Evolutionary conservation across 179 eudicot genomes (phyloP).

Genomic region (Beta macrorhiza): DNA sequence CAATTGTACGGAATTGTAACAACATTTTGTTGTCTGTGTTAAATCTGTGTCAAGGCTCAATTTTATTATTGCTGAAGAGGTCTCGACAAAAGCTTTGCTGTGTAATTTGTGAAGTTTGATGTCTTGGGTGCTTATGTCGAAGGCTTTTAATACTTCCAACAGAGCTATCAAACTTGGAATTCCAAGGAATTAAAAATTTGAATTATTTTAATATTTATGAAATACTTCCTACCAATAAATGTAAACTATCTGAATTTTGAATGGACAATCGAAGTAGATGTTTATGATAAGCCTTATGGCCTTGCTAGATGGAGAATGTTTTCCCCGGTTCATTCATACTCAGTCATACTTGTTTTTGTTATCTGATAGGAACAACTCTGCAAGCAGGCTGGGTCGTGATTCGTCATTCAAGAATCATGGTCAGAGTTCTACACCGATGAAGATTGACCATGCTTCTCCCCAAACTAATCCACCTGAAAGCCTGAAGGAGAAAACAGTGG

Average conservation of each 20-base stretch:
- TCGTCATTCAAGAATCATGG: slow-evolving; percentile 19
- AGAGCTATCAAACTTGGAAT: background rate
- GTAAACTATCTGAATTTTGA: background rate
- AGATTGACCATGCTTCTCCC: slow-evolving; percentile 21
- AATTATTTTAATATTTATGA: background rate
- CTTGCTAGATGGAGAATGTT: background rate
- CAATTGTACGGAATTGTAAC: no score
- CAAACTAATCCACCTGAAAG: slow-evolving; percentile 22
- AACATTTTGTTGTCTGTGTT: no score
- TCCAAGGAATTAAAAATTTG: background rate
- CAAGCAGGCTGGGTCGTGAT: slow-evolving; percentile 15
- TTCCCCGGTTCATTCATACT: background rate
- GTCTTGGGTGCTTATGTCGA: background rate
- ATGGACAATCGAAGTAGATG: background rate
- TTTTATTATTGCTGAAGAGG: background rate
- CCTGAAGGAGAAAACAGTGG: slow-evolving; percentile 22
- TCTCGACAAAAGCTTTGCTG: background rate
- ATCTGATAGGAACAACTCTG: slow-evolving; percentile 14
- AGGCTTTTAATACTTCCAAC: background rate
- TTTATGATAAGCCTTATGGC: background rate
- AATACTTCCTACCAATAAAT: background rate
- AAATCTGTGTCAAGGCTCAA: no score
- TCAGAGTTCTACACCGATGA: slow-evolving; percentile 4
- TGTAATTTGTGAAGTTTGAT: background rate
- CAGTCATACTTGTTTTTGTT: background rate